phyloP scores from a whole-genome alignment of 108 stramenopile species.

The Nitzschia sp. region DNA sequence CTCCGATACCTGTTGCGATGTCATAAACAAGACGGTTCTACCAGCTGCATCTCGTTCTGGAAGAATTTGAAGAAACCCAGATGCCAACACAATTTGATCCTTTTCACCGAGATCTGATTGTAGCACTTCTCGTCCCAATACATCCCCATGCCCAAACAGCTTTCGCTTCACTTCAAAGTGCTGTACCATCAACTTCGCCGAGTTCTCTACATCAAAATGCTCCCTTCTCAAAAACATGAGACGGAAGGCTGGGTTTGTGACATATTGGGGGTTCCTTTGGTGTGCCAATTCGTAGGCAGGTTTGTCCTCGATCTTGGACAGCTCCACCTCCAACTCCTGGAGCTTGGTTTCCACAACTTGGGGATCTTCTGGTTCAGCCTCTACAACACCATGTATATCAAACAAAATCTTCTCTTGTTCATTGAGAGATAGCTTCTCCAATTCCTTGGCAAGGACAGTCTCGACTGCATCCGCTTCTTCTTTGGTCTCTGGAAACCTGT shows the following conservation, averaged over 20 bases:
- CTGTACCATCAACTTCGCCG: slow-evolving; percentile 31
- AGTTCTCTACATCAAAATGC: slow-evolving; percentile 23
- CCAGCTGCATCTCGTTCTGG: slow-evolving; percentile 24
- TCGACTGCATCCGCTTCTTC: slow-evolving; percentile 2
- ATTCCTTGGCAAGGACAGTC: neutral
- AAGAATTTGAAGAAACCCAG: slow-evolving; percentile 21
- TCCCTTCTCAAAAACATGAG: slow-evolving; percentile 47
- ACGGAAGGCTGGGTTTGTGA: slow-evolving; percentile 26
- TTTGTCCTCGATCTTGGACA: neutral
- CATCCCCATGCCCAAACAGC: slow-evolving; percentile 35
- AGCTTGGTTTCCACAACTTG: slow-evolving; percentile 11
- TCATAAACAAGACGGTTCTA: slow-evolving; percentile 12
- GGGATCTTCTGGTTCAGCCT: slow-evolving; percentile 6
- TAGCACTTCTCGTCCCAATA: slow-evolving; percentile 15
- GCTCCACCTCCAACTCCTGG: slow-evolving; percentile 1
- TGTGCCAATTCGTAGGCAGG: slow-evolving; percentile 19
- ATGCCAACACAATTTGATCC: slow-evolving; percentile 12
- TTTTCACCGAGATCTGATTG: slow-evolving; percentile 7
- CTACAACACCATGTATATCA: slow-evolving; percentile 2
- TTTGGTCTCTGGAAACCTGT: neutral
- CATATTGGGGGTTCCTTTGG: slow-evolving; percentile 18
- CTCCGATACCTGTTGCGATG: slow-evolving; percentile 1
- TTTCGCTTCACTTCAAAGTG: slow-evolving; percentile 32
- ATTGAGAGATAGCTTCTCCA: neutral
- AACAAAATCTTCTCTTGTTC: slow-evolving; percentile 2